Evolutionary conservation across 352 stramenopile species (phyloP).

Genomic region (Phytophthora crassamura): DNA sequence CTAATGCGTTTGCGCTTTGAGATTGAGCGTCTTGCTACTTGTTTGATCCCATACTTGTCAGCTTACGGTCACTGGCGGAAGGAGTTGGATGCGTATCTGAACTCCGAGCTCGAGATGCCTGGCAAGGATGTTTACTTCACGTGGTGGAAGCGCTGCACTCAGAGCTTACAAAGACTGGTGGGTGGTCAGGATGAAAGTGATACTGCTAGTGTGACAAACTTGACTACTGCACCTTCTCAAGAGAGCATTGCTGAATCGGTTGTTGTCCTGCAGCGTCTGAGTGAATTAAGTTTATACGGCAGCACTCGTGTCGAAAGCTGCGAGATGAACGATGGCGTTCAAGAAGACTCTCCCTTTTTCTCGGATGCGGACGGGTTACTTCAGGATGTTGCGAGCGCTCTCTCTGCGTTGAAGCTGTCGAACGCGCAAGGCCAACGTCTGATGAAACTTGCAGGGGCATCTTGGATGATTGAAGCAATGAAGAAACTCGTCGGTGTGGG

Average conservation of each 20-base stretch:
- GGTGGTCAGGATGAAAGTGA: conserved; percentile 3
- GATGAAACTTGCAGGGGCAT: conserved; percentile 54
- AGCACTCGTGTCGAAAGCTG: background rate
- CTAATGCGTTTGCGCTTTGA: conserved; percentile 34
- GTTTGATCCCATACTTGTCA: conserved; percentile 48
- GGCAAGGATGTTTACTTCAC: conserved; percentile 55
- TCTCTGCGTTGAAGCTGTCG: conserved; percentile 60
- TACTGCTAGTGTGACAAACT: background rate
- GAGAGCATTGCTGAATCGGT: conserved; percentile 32
- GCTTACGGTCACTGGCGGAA: conserved; percentile 46
- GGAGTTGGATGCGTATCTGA: conserved; percentile 49
- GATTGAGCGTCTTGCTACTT: conserved; percentile 35
- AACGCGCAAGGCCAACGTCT: conserved; percentile 65
- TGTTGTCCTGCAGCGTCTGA: conserved; percentile 18
- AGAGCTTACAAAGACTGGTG: conserved; percentile 22
- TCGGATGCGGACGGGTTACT: conserved; percentile 27
- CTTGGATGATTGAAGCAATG: conserved; percentile 51
- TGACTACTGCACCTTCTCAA: conserved; percentile 11
- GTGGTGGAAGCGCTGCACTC: conserved; percentile 47
- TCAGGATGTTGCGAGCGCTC: conserved; percentile 21
- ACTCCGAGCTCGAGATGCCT: conserved; percentile 19
- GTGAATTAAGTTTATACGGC: conserved; percentile 1
- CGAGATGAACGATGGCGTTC: background rate
- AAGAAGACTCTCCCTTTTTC: conserved; percentile 5
- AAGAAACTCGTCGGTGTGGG: conserved; percentile 9